These are phyloP conservation scores for Nemania bipapillata DNA, from an alignment of 2,329 filamentous ascomycete species.

Conservation along the genomic window DNA sequence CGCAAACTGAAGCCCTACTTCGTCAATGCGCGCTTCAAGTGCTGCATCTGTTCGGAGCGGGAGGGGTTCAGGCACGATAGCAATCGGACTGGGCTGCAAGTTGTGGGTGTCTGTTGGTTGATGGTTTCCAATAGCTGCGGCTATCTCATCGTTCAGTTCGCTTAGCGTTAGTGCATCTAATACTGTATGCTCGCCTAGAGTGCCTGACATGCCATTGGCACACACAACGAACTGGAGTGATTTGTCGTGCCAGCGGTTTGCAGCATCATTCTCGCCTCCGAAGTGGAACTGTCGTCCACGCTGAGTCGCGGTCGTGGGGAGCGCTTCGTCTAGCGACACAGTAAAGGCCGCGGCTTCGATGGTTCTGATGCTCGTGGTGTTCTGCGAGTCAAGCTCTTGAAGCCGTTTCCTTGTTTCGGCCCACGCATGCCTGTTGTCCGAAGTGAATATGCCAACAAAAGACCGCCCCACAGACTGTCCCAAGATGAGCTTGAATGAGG, in stretches of 20 bases:
- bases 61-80: slow-evolving; percentile 81
- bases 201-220: slow-evolving; percentile 96
- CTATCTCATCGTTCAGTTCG: slow-evolving; percentile 93
- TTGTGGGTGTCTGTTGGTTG: slow-evolving; percentile 81
- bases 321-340: slow-evolving; percentile 90
- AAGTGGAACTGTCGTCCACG: slow-evolving; percentile 98
- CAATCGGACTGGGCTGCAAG: slow-evolving; percentile 81
- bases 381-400: slow-evolving; percentile 78
- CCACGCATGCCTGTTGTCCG: slow-evolving; percentile 94
- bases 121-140: slow-evolving; percentile 90
- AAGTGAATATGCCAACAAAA: slow-evolving; percentile 88
- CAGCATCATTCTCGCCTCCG: slow-evolving; percentile 90
- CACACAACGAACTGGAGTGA: slow-evolving; percentile 97
- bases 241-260: slow-evolving; percentile 98
- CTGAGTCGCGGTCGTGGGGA: slow-evolving; percentile 93
- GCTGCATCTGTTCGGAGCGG: too few species aligned
- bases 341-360: slow-evolving; percentile 92
- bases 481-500: too few species aligned
- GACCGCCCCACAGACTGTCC: too few species aligned
- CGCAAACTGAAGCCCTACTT: slow-evolving; percentile 81
- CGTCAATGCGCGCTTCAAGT: slow-evolving; percentile 80
- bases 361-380: slow-evolving; percentile 78
- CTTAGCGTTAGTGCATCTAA: slow-evolving; percentile 99
- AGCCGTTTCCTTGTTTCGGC: slow-evolving; percentile 82
- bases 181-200: slow-evolving; percentile 99